Evolutionary conservation across 371 early-diverging fungal genomes (phyloP).

Genomic region (Hamiltosporidium tvaerminnensis): DNA sequence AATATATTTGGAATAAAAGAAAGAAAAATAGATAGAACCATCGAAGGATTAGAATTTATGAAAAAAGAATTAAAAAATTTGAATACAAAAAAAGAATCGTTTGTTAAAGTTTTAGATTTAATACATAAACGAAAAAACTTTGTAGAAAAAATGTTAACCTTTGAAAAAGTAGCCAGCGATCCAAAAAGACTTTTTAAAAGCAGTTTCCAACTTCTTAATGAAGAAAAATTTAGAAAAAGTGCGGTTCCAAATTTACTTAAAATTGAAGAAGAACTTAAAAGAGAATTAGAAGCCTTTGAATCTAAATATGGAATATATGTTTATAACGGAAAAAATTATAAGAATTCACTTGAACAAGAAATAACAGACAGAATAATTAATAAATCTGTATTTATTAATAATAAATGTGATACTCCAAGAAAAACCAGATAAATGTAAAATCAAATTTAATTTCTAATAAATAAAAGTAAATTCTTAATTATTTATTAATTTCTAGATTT

Average conservation of each 20-base stretch:
- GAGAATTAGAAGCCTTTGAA: constrained; percentile 26
- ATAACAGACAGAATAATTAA: constrained; percentile 47
- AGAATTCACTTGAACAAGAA: constrained; percentile 25
- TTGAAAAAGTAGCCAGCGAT: constrained; percentile 69
- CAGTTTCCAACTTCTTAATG: constrained; percentile 64
- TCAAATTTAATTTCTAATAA: neutral
- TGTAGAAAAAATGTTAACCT: constrained; percentile 60
- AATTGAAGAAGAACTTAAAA: constrained; percentile 58
- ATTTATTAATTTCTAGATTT: no score
- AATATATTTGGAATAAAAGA: neutral
- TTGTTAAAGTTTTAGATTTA: neutral
- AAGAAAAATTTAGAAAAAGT: constrained; percentile 67
- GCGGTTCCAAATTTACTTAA: constrained; percentile 64
- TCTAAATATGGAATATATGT: constrained; percentile 17
- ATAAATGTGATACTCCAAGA: constrained; percentile 19
- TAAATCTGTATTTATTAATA: constrained; percentile 38
- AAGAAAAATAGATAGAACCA: neutral
- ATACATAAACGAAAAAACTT: neutral
- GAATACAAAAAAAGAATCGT: neutral
- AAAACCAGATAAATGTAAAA: constrained; percentile 12
- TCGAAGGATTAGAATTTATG: neutral
- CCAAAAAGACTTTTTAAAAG: constrained; percentile 63
- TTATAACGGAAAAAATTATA: constrained; percentile 12
- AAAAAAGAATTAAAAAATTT: neutral
- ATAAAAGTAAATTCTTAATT: no score